A percentile compares a stretch with the other conserved stretches of the same genome.
Evolutionary conservation across 129 eudicot species (phyloP).

Genomic region (carrot (Daucus carota)): DH1_v3.0 NC_030381.2:26702001-26702500

Average conservation of each 20-base stretch:
- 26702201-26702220: constrained; percentile 67
- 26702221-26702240: constrained; percentile 29
- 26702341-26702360: neutral
- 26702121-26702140: constrained; percentile 14
- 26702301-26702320: constrained; percentile 5
- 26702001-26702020: neutral
- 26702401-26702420: neutral
- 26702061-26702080: neutral
- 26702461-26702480: neutral
- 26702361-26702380: neutral
- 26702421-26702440: neutral
- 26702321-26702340: neutral
- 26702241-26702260: constrained; percentile 29
- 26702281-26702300: constrained; percentile 30
- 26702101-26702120: neutral
- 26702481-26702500: neutral
- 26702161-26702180: constrained; percentile 85
- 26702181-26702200: constrained; percentile 85
- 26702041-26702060: neutral
- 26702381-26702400: neutral
- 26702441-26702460: neutral
- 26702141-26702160: constrained; percentile 79
- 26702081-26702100: neutral
- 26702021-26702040: neutral
- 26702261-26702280: constrained; percentile 37